These are phyloP conservation scores for Alternaria gaisen DNA, from an alignment of 2,329 filamentous ascomycete genomes.

Conservation along the genomic window DNA sequence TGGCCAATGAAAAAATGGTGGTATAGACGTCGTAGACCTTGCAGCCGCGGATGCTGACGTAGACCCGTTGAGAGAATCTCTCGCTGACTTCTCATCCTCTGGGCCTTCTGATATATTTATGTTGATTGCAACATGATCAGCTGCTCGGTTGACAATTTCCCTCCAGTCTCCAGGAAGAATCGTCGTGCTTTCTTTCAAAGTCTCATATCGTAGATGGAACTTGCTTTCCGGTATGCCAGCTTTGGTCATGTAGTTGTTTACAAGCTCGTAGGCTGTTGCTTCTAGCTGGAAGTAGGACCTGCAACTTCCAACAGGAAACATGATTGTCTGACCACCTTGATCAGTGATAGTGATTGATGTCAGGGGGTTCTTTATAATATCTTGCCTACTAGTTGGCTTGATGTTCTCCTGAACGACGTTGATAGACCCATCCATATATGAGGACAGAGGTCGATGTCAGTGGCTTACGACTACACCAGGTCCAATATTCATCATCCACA, in stretches of 20 bases:
- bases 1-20: constrained; percentile 46
- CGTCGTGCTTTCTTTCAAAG: constrained; percentile 5
- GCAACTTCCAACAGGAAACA: constrained; percentile 34
- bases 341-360: constrained; percentile 35
- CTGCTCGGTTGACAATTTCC: constrained; percentile 23
- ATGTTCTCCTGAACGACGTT: constrained; percentile 31
- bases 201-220: not conserved
- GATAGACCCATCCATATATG: constrained; percentile 41
- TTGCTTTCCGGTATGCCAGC: not conserved
- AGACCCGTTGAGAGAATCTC: not conserved
- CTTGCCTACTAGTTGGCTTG: constrained; percentile 13
- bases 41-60: too few species aligned
- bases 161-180: constrained; percentile 33
- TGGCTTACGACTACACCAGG: constrained; percentile 37
- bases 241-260: constrained; percentile 2
- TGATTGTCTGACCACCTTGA: constrained; percentile 28
- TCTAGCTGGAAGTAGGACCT: constrained; percentile 45
- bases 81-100: not conserved
- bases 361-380: constrained; percentile 3
- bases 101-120: constrained; percentile 18
- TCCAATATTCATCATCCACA: constrained; percentile 46
- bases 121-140: constrained; percentile 33
- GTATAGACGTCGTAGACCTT: too few species aligned
- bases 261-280: constrained; percentile 34
- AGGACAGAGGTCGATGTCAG: constrained; percentile 32